These are phyloP conservation scores for Fusarium penzigii DNA, from an alignment of 2,329 filamentous ascomycete genomes.

Conservation along the genomic window DNA sequence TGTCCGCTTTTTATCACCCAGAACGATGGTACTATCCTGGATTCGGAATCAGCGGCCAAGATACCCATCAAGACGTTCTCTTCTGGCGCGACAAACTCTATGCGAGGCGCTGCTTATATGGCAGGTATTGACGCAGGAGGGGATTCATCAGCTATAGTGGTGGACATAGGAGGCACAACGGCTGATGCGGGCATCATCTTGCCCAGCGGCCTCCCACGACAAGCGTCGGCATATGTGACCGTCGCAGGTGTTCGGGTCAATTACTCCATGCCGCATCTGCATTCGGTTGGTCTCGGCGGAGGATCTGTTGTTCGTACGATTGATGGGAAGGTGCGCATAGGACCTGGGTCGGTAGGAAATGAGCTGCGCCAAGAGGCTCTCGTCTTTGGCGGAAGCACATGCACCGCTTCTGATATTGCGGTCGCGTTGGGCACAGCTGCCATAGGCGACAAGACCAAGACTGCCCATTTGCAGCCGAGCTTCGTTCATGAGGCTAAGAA, in stretches of 20 bases:
- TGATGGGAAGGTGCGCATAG: no score
- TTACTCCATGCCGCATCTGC: constrained; percentile 10
- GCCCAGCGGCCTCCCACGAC: constrained; percentile 14
- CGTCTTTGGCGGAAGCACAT: no score
- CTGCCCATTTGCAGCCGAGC: no score
- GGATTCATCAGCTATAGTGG: constrained; percentile 34
- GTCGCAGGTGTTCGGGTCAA: constrained; percentile 11
- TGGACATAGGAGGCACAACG: constrained; percentile 57
- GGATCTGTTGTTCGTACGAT: constrained; percentile 20
- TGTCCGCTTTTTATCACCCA: constrained; percentile 49
- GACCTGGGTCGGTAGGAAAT: no score
- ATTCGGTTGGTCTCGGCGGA: constrained; percentile 35
- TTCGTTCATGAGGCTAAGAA: no score
- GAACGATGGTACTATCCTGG: constrained; percentile 51
- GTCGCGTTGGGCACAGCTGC: no score
- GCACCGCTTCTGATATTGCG: no score
- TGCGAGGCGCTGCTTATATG: constrained; percentile 51
- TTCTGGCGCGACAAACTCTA: constrained; percentile 52
- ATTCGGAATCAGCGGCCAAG: constrained; percentile 41
- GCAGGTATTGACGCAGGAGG: constrained; percentile 38
- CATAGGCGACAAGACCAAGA: no score
- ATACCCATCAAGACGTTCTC: constrained; percentile 51
- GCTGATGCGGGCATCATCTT: constrained; percentile 51
- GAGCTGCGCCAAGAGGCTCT: no score
- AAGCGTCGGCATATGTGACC: constrained; percentile 3